Conservation (phyloP, 176 grass and related monocot species). For the Musa troglodytarum region DNA sequence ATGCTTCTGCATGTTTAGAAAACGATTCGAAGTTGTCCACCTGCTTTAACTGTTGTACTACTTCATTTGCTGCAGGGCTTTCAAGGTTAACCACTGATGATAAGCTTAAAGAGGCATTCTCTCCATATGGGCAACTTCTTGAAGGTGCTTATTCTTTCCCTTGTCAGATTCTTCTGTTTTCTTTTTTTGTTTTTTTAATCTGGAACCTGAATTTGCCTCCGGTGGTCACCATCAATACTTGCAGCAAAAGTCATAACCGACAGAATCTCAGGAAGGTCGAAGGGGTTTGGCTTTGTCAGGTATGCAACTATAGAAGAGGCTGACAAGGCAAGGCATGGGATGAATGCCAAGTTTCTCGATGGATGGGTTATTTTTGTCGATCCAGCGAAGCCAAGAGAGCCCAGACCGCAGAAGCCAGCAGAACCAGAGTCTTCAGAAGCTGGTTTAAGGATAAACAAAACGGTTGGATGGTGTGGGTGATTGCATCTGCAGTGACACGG, state of each 20-base stretch:
- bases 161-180: neutral
- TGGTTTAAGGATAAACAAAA: conserved; percentile 56
- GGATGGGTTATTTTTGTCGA: conserved; percentile 97
- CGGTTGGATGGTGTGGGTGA: conserved; percentile 69
- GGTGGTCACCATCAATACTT: neutral
- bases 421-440: conserved; percentile 21
- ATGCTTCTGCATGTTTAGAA: conserved; percentile 1
- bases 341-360: conserved; percentile 89
- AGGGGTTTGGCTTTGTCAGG: conserved; percentile 79
- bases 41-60: neutral
- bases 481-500: neutral
- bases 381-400: conserved; percentile 66
- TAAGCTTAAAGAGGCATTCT: conserved; percentile 64
- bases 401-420: conserved; percentile 24
- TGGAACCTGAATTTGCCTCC: neutral
- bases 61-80: conserved; percentile 39
- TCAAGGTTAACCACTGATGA: conserved; percentile 83
- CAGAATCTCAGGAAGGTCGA: conserved; percentile 73
- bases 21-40: neutral
- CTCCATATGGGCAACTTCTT: conserved; percentile 59
- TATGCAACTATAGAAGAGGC: conserved; percentile 64
- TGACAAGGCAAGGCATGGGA: conserved; percentile 56
- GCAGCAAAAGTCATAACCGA: conserved; percentile 73
- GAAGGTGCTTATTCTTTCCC: conserved; percentile 38
- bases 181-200: neutral